These are phyloP conservation scores for Graphilbum ipis-grandicollis DNA, from an alignment of 2,329 filamentous ascomycete genomes.

Conservation along the genomic window DNA sequence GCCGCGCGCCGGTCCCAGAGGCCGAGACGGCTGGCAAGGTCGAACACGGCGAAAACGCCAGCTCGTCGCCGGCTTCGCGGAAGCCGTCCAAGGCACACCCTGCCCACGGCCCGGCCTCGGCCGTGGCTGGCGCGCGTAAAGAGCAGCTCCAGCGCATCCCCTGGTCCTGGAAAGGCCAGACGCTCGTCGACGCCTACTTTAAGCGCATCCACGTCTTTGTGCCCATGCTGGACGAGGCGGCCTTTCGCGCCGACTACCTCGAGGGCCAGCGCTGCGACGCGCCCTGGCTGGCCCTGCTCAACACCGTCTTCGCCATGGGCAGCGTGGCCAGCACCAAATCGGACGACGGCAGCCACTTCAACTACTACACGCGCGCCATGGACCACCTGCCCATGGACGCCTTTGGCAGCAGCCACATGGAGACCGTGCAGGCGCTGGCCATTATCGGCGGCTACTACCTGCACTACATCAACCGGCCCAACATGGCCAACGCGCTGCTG, in stretches of 20 bases:
- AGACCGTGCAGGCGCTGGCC: slow-evolving; percentile 53
- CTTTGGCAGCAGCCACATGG: slow-evolving; percentile 53
- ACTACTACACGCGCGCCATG: slow-evolving; percentile 52
- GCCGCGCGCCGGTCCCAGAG: slow-evolving; percentile 26
- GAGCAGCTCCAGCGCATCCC: slow-evolving; percentile 32
- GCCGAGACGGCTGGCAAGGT: too few relatives aligned
- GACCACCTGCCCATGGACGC: slow-evolving; percentile 49
- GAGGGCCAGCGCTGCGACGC: slow-evolving; percentile 45
- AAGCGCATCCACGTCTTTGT: slow-evolving; percentile 54
- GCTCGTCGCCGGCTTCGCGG: not conserved
- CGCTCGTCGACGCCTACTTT: slow-evolving; percentile 60
- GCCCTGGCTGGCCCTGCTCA: slow-evolving; percentile 55
- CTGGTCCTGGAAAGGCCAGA: slow-evolving; percentile 48
- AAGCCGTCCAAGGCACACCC: too few relatives aligned
- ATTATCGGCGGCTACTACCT: slow-evolving; percentile 62
- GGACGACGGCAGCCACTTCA: slow-evolving; percentile 49
- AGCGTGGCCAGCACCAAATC: slow-evolving; percentile 50
- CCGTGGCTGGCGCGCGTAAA: not conserved
- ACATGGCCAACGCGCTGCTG: slow-evolving; percentile 57
- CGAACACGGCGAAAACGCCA: not conserved
- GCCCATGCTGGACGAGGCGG: slow-evolving; percentile 56
- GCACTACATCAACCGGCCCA: slow-evolving; percentile 61
- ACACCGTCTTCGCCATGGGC: slow-evolving; percentile 62
- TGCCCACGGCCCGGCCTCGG: too few relatives aligned
- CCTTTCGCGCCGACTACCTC: slow-evolving; percentile 49